Base-by-base conservation (phyloP, 2,329 filamentous ascomycete species). In the Neopestalotiopsis clavispora region DNA sequence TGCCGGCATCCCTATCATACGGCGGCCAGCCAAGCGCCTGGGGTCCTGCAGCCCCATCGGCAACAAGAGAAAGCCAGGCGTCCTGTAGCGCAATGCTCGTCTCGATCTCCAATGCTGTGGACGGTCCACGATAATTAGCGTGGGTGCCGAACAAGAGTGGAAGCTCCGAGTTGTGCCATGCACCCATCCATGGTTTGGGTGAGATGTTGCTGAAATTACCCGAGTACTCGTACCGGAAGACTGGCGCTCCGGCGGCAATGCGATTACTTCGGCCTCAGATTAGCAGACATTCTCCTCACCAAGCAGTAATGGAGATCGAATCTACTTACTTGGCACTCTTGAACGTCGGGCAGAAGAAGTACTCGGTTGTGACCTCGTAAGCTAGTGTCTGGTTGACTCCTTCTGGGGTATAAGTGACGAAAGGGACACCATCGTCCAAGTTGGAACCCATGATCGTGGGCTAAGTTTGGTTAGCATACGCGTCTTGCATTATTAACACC, bases 221-320 rank as follows among this genome's bases (percentile, higher is more conserved):
- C 2, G 76, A 75, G 70, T 81, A 83, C 58, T 78, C 73, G 71
- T 82, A 83, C 20, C 81, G 80, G 71, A 79, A 84, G 1, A 81
- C 81, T 2, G 76, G 73, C 0, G 76, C 69, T 17, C 68, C 69
- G 2, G 34, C 42, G 6, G 75, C 75, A 23, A 72, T 69, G 14
- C 67, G 72, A 71, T 74, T 78, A 65, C 70, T 78, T 59, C 71
- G 72, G 4, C 0, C 1, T 4, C 73, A 2, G 13, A n/a, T 67
- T 34, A 67, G 65, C 14, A 28, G 14, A 23, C 9, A 52, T 28
- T 10, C 9, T 30, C 32, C 9, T 7, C 3, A 6, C 4, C n/a
- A 7, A 60, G 4, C 12, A 17, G 32, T n/a, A 30, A 12, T 12
- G 20, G 13, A 60, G 7, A 23, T 17, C 9, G 17, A 9, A 12